Base-by-base conservation (phyloP, 768 basidiomycete species). In the Ramaria sp. region DNA sequence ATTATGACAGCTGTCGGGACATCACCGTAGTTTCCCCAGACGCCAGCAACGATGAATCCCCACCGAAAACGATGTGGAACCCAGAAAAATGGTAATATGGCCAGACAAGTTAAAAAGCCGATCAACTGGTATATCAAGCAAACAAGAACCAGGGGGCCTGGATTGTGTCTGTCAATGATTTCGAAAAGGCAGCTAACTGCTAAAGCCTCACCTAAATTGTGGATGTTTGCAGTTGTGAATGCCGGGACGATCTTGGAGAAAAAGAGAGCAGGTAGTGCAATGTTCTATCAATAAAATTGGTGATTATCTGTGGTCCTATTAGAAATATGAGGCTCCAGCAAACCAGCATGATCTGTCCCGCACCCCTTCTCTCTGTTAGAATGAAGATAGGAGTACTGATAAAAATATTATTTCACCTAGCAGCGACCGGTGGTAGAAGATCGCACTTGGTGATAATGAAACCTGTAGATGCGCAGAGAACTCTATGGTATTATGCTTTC, bases 31-130 rank as follows among this genome's bases (percentile, higher is more conserved):
- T 87, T 88, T 8, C 71, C 75, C 78, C 79, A 88, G 3, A 75
- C 78, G 37, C 84, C 85, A 0, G 85, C 83, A 3, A 78, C 77
- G 0, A 88, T 61, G 22, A 88, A 72, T 0, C 85, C 88, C 60
- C 81, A 78, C 45, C 85, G 71, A 62, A 88, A 88, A 25, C 83
- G 74, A 61, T 85, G 82, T 0, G 87, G 87, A 2, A 88, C 84
- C 79, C 85, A 88, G 61, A 83, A 87, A 48, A 83, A 60, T 57
- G 77, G 75, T 48, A 76, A 77, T 51, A 79, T 66, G n/a, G 76
- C 45, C 70, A 73, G 81, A 0, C 79, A 78, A 22, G 82, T 70
- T 6, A 64, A 34, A 8, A 79, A 62, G 6, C 87, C 83, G 4
- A 83, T 65, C 1, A 61, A 61, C 56, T 82, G 75, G 58, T 88